Base-by-base conservation (phyloP, 345 rosid species). In the Gossypium longicalyx region DNA sequence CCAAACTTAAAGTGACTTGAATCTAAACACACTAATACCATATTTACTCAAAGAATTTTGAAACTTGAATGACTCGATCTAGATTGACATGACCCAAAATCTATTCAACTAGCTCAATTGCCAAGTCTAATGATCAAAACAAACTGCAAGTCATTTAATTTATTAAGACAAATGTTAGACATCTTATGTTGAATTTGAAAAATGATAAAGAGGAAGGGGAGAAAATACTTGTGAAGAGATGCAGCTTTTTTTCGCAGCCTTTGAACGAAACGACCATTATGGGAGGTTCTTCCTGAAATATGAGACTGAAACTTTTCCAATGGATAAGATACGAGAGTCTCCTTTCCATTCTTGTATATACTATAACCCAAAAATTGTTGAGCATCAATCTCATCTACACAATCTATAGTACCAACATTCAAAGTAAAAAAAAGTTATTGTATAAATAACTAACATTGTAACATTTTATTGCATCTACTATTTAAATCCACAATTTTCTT, bases 331-430 rank as follows among this genome's bases (percentile, higher is more conserved):
- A 84, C 44, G 38, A 52, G 80, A 17, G 82, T 70, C 2, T 71
- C n/a, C 5, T 73, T 79, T 51, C 87, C 88, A 76, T 84, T 80
- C 82, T 84, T 84, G 78, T 79, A 83, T 43, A 89, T 77, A 7
- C 85, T 88, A 78, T 83, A 87, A 20, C 93, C 90, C 51, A 77
- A 79, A 23, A 84, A 75, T 25, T 52, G 79, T 61, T 84, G 90
- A 54, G 93, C 85, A 77, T 85, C 90, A 69, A 85, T 89, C 76
- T 80, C 76, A 67, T 87, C 85, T 75, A 87, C 87, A 17, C 90
- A 87, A 79, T 87, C 90, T 87, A 20, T 8, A 53, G 10, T 53
- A 11, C 10, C 57, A 48, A 7, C 1, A 20, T 64, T 41, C 53
- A 52, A 15, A 12, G 12, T 27, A 27, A 61, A 27, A 29, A 60